Base-by-base conservation (phyloP, 768 basidiomycete genomes). In the Clitopilus passeckerianus region DNA sequence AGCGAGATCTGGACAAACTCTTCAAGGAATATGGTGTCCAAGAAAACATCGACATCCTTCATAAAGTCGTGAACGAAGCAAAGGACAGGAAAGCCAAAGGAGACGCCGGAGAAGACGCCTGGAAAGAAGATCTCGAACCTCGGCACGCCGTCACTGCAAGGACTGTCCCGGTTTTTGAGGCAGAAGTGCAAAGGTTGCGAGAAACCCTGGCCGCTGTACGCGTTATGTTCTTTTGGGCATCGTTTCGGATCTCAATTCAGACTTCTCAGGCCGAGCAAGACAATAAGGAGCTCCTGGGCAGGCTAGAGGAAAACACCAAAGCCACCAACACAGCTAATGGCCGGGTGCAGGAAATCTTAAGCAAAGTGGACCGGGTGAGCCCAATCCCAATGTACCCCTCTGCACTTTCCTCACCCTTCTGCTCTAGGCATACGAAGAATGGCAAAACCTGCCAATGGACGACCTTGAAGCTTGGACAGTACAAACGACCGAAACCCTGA, bases 1-100 rank as follows among this genome's bases (percentile, higher is more conserved):
- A 91, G 89, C 80, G 81, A 35, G 83, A 86, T 61, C 78, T 87
- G 41, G 86, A 91, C 56, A 80, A 84, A 35, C 62, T 92, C n/a
- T 86, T 91, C 68, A 81, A 77, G 27, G 81, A 87, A 57, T 86
- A 88, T 65, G 77, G 82, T 55, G 84, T 89, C 1, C 82, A 83
- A 63, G 84, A 86, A 50, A 87, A 83, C 63, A 80, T 92, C 33
- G 90, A 93, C 68, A 77, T 77, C 3, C 76, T 93, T 12, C 89
- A 92, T 61, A 77, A 77, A 10, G 81, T 90, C 14, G 84, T 92
- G 1, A 83, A 77, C 10, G 89, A 90, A 33, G 90, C 89, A 62
- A 86, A 68, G 66, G 80, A 80, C 18, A 73, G 80, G 22, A 83
- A 86, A 56, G 78, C 77, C 34, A 75, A 76, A 52, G 77, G 78